phyloP scores from a whole-genome alignment of 129 eudicot species.

The Flaveria sonorensis region DNA sequence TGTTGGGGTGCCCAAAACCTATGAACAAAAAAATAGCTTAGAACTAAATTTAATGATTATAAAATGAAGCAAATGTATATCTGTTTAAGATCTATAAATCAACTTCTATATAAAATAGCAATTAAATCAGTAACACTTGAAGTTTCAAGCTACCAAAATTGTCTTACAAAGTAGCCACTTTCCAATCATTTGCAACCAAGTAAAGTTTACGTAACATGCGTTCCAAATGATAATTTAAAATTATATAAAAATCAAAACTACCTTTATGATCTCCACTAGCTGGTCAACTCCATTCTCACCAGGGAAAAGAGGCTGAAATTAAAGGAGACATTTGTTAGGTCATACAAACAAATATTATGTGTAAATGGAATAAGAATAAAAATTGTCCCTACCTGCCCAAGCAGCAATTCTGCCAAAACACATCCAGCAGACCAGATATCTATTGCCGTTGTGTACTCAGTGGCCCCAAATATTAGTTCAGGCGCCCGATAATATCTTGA shows the following conservation, averaged over 20 bases:
- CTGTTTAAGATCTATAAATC: background rate
- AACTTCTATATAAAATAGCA: background rate
- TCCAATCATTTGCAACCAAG: constrained; percentile 10
- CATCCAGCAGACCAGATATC: constrained; percentile 70
- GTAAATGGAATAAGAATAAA: background rate
- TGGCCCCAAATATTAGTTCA: constrained; percentile 53
- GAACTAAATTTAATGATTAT: background rate
- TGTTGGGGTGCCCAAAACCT: constrained; percentile 86
- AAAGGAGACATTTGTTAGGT: background rate
- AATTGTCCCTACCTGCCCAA: constrained; percentile 46
- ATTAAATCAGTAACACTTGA: constrained; percentile 10
- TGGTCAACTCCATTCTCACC: constrained; percentile 84
- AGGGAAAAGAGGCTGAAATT: constrained; percentile 51
- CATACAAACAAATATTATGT: background rate
- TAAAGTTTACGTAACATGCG: background rate
- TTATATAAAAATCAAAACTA: constrained; percentile 12
- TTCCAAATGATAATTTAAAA: background rate
- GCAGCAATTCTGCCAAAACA: constrained; percentile 57
- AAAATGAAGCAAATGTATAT: background rate
- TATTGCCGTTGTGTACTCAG: constrained; percentile 78
- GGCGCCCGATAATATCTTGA: constrained; percentile 68
- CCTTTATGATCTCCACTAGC: constrained; percentile 92
- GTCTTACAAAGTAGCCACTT: background rate
- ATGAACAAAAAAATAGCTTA: constrained; percentile 22
- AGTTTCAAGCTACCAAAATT: constrained; percentile 6